phyloP scores from a whole-genome alignment of 345 rosid genomes.

The Salix caprea region DNA sequence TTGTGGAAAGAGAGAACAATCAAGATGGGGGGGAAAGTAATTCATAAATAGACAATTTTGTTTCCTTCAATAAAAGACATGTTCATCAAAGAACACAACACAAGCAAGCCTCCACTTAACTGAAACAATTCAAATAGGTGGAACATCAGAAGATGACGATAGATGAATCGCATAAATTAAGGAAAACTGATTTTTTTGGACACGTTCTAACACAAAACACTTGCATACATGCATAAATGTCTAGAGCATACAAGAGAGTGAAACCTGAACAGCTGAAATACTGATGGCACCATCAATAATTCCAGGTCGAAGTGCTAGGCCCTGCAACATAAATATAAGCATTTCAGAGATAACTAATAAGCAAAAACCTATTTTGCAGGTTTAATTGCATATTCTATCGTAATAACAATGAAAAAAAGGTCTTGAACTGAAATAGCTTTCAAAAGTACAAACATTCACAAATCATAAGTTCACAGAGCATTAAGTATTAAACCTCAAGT shows the following conservation, averaged over 20 bases:
- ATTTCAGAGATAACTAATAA: not conserved
- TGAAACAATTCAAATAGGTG: not conserved
- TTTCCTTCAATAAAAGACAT: not conserved
- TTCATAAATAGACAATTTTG: not conserved
- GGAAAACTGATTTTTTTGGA: not conserved
- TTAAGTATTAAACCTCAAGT: not conserved
- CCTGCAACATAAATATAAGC: slow-evolving; percentile 30
- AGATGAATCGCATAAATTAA: too few relatives aligned
- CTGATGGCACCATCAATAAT: slow-evolving; percentile 92
- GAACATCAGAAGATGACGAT: not conserved
- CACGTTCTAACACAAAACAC: not conserved
- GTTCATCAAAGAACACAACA: not conserved
- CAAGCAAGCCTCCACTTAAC: not conserved
- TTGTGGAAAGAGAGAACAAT: too few relatives aligned
- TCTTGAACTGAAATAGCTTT: not conserved
- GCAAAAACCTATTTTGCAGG: not conserved
- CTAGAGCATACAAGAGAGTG: not conserved
- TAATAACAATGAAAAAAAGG: not conserved
- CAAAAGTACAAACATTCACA: not conserved
- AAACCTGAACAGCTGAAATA: slow-evolving; percentile 91
- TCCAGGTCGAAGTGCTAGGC: slow-evolving; percentile 80
- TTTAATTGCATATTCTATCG: not conserved
- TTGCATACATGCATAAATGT: not conserved
- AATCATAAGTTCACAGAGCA: not conserved
- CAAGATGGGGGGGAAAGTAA: not conserved